Conservation (phyloP, 495 filamentous ascomycete species). For the Neurospora africana region DNA sequence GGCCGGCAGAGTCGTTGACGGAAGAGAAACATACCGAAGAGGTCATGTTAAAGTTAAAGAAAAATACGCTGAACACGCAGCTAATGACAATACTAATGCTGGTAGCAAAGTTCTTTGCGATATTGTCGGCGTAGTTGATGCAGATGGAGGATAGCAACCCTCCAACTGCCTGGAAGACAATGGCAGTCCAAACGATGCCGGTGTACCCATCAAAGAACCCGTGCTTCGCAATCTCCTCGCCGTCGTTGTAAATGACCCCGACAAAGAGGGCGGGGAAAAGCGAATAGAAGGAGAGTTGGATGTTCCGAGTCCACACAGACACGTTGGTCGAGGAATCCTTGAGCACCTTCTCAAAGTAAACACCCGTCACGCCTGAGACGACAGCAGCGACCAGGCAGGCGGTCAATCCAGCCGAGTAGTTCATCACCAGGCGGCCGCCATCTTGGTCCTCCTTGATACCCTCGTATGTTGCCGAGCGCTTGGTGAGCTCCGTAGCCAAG, state of each 20-base stretch:
- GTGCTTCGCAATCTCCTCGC: constrained; percentile 65
- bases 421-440: constrained; percentile 51
- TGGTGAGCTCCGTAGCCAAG: constrained; percentile 42
- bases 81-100: constrained; percentile 82
- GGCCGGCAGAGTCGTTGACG: not conserved
- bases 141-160: constrained; percentile 75
- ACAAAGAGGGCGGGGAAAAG: constrained; percentile 78
- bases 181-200: constrained; percentile 76
- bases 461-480: constrained; percentile 90
- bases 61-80: constrained; percentile 69
- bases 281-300: constrained; percentile 87
- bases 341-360: constrained; percentile 92
- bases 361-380: constrained; percentile 72
- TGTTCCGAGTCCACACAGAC: constrained; percentile 86
- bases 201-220: constrained; percentile 95
- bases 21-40: constrained; percentile 44
- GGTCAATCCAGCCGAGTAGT: constrained; percentile 63
- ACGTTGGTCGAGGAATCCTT: constrained; percentile 62
- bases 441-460: constrained; percentile 78
- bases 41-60: constrained; percentile 71
- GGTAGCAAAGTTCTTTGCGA: constrained; percentile 84
- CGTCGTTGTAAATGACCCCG: constrained; percentile 79
- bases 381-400: constrained; percentile 66
- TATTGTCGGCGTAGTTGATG: constrained; percentile 79
- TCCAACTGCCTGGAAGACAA: constrained; percentile 70